A percentile compares a stretch with the other conserved stretches of the same genome.
Conservation (phyloP, 345 rosid species). For the rapeseed (Brassica napus) region Da-Ae NC_063435.1:1794501-1795000, state of each 20-base stretch:
- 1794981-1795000: constrained; percentile 14
- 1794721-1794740: too few species aligned
- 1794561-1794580: constrained; percentile 16
- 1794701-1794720: too few species aligned
- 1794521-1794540: constrained; percentile 12
- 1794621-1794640: not conserved
- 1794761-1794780: too few species aligned
- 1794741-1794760: too few species aligned
- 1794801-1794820: too few species aligned
- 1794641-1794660: not conserved
- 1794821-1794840: too few species aligned
- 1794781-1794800: too few species aligned
- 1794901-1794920: not conserved
- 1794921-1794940: not conserved
- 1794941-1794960: not conserved
- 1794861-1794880: too few species aligned
- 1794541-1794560: constrained; percentile 11
- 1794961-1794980: not conserved
- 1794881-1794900: not conserved
- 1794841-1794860: too few species aligned
- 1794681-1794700: too few species aligned
- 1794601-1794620: not conserved
- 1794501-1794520: constrained; percentile 12
- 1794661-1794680: too few species aligned
- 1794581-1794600: not conserved